Base-by-base conservation (phyloP, 2,329 filamentous ascomycete genomes). In the Diaporthe vaccinii region DNA sequence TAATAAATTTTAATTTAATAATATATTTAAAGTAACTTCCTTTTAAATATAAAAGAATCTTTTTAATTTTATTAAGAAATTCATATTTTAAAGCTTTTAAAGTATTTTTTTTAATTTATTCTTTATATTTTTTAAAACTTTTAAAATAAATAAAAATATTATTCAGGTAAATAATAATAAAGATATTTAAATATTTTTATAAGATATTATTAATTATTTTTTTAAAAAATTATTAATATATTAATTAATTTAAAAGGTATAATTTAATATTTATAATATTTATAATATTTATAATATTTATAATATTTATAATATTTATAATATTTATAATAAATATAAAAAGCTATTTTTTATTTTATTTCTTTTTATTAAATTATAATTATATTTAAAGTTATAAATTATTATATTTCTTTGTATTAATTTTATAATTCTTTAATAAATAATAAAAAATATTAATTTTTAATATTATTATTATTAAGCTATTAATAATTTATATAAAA, bases 391-490 rank as follows among this genome's bases (percentile, higher is more conserved):
- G 20, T 20, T 61, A 62, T 74, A 62, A 62, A 62, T 12, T 62
- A 65, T 62, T 74, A 22, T 20, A 20, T 39, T 68, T 10, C 17
- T 36, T 68, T 36, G 9, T 59, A 22, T 59, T 12, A 2, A 25
- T 74, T 15, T 74, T 49, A 12, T 15, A 69, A 15, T 69, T 74
- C 22, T 12, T 39, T 46, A 46, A 74, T 59, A 28, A 74, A 28
- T 25, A 22, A 9, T 39, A 74, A 39, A 0, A 22, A 9, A 39
- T 69, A 74, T 3, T 22, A 7, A 9, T 74, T 69, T n/a, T 69
- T 74, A 39, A 74, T 69, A 2, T 3, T 61, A 41, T 53, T 69
- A 31, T 69, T n/a, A 10, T 74, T 69, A 28, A 69, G 17, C 12
- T 74, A 39, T 53, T 8, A 4, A 12, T 74, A 69, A 22, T 74